These are phyloP conservation scores for Nannizziopsis arthrosporioides DNA, from an alignment of 2,329 filamentous ascomycete species.

Conservation along the genomic window DNA sequence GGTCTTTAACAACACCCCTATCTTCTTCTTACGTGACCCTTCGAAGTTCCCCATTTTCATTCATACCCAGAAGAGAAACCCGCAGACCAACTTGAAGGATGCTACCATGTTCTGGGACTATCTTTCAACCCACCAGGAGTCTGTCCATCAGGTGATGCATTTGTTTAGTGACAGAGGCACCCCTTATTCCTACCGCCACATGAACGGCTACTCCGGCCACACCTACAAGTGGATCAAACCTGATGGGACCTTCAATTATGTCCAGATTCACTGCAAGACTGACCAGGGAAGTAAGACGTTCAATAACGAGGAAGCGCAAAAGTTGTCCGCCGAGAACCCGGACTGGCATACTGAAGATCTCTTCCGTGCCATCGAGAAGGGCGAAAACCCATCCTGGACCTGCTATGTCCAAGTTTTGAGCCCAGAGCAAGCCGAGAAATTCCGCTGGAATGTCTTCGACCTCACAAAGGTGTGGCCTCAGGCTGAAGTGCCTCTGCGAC, in stretches of 20 bases:
- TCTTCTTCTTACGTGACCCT: slow-evolving; percentile 65
- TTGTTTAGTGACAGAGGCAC: slow-evolving; percentile 57
- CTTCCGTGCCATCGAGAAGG: slow-evolving; percentile 50
- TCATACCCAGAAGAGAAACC: slow-evolving; percentile 64
- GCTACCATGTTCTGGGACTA: slow-evolving; percentile 61
- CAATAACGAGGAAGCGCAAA: slow-evolving; percentile 45
- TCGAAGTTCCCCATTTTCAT: slow-evolving; percentile 64
- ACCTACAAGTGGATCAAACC: slow-evolving; percentile 56
- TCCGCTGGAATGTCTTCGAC: slow-evolving; percentile 55
- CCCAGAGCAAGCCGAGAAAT: slow-evolving; percentile 50
- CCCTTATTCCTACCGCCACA: slow-evolving; percentile 52
- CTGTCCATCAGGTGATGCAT: slow-evolving; percentile 53
- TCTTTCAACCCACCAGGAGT: slow-evolving; percentile 49
- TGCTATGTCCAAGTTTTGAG: slow-evolving; percentile 53
- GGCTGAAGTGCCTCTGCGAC: slow-evolving; percentile 48
- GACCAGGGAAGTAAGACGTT: slow-evolving; percentile 52
- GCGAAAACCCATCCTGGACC: slow-evolving; percentile 53
- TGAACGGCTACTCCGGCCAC: slow-evolving; percentile 58
- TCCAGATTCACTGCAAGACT: slow-evolving; percentile 53
- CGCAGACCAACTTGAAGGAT: slow-evolving; percentile 56
- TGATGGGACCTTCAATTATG: slow-evolving; percentile 54
- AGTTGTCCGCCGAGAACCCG: slow-evolving; percentile 46
- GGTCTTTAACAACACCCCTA: slow-evolving; percentile 47
- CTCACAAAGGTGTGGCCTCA: slow-evolving; percentile 60
- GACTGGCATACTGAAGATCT: slow-evolving; percentile 54